Conservation (phyloP, 1,139 yeast species). For the Suhomyces ambrosiae region DNA sequence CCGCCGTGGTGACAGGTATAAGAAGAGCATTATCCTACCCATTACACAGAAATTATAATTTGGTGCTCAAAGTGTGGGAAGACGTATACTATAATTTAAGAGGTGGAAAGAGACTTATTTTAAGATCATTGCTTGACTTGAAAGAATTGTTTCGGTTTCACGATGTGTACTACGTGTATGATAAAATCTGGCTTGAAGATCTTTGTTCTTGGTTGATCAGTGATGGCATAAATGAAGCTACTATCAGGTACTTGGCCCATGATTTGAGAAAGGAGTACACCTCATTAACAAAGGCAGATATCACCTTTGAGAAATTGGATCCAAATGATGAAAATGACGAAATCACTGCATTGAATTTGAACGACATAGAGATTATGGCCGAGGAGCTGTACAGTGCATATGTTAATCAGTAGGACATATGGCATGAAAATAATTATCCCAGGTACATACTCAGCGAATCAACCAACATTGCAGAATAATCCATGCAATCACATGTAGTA, state of each 20-base stretch:
- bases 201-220: slow-evolving; percentile 76
- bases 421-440: too few relatives aligned
- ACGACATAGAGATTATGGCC: slow-evolving; percentile 59
- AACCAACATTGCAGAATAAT: too few relatives aligned
- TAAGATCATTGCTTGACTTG: slow-evolving; percentile 58
- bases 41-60: slow-evolving; percentile 67
- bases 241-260: slow-evolving; percentile 63
- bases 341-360: slow-evolving; percentile 44
- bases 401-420: slow-evolving; percentile 1
- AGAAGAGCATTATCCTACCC: slow-evolving; percentile 81
- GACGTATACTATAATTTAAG: slow-evolving; percentile 69
- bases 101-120: slow-evolving; percentile 68
- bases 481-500: too few relatives aligned
- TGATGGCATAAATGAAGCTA: slow-evolving; percentile 51
- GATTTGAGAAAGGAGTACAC: slow-evolving; percentile 51
- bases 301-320: slow-evolving; percentile 43
- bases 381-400: slow-evolving; percentile 45
- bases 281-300: slow-evolving; percentile 27
- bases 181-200: slow-evolving; percentile 78
- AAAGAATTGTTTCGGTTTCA: slow-evolving; percentile 80
- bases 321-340: slow-evolving; percentile 27
- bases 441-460: too few relatives aligned
- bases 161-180: slow-evolving; percentile 87
- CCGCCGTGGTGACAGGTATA: slow-evolving; percentile 59
- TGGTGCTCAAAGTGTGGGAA: slow-evolving; percentile 67